These are phyloP conservation scores for Tardiomyces depauwii DNA, from an alignment of 1,139 yeast genomes.

Conservation along the genomic window DNA sequence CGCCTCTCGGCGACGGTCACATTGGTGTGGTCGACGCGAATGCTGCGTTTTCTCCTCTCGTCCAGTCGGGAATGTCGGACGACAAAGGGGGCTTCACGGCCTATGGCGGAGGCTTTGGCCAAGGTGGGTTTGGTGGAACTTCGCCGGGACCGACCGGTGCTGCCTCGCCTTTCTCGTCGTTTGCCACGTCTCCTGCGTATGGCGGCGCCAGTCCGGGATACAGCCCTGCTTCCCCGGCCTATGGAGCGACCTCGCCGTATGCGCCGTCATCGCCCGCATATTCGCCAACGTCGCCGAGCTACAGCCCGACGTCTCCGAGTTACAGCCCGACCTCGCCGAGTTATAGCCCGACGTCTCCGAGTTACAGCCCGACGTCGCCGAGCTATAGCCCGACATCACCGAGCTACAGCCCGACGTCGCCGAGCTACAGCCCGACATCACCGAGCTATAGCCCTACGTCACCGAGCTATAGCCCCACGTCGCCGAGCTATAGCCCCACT, in stretches of 20 bases:
- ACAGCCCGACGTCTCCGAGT: constrained; percentile 53
- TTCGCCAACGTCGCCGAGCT: constrained; percentile 47
- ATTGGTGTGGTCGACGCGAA: constrained; percentile 69
- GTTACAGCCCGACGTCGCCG: constrained; percentile 63
- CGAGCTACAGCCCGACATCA: constrained; percentile 50
- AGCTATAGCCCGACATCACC: constrained; percentile 25
- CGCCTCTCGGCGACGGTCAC: constrained; percentile 55
- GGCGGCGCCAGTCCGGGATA: constrained; percentile 61
- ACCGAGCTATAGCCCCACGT: constrained; percentile 62
- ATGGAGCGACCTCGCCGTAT: constrained; percentile 43
- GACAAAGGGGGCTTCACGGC: constrained; percentile 89
- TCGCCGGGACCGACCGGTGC: constrained; percentile 41
- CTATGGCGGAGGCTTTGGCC: constrained; percentile 50
- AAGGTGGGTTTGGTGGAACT: constrained; percentile 18
- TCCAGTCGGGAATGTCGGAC: constrained; percentile 73
- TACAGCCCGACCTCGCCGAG: constrained; percentile 68
- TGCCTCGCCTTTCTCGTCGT: constrained; percentile 54
- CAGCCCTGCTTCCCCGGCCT: constrained; percentile 61
- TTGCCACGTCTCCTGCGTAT: constrained; percentile 48
- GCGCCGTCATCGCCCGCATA: constrained; percentile 55
- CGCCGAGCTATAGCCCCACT: constrained; percentile 51
- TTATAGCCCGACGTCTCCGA: constrained; percentile 55
- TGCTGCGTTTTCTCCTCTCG: constrained; percentile 75
- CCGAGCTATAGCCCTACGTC: constrained; percentile 64
- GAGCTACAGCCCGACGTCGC: constrained; percentile 34